Evolutionary conservation across 2,329 filamentous ascomycete genomes (phyloP).

Genomic region (Fusarium temperatum): DNA sequence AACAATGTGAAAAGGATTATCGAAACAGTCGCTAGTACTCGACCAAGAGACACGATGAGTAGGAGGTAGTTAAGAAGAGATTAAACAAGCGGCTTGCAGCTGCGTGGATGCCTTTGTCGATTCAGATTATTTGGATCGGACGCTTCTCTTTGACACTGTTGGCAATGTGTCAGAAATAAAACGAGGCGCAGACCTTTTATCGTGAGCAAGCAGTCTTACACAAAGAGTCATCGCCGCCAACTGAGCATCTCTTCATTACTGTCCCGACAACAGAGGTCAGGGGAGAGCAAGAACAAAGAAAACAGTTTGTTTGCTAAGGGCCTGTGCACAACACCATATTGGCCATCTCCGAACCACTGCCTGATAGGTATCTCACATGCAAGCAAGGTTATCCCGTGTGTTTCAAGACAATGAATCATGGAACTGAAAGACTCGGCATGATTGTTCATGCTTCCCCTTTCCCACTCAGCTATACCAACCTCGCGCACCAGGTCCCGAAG

Average conservation of each 20-base stretch:
- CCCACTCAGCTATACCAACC: slow-evolving; percentile 71
- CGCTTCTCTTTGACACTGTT: slow-evolving; percentile 8
- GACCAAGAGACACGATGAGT: not conserved
- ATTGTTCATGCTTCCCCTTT: not conserved
- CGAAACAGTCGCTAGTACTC: not conserved
- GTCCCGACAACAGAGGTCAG: not conserved
- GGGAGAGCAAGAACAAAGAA: slow-evolving; percentile 22
- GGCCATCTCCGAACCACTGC: slow-evolving; percentile 4
- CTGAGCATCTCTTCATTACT: not conserved
- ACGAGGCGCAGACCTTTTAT: not conserved
- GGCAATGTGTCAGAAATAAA: slow-evolving; percentile 19
- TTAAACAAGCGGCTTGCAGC: not conserved
- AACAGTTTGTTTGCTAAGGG: not conserved
- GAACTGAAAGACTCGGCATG: not conserved
- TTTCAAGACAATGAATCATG: slow-evolving; percentile 13
- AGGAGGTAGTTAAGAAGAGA: slow-evolving; percentile 7
- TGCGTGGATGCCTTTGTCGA: slow-evolving; percentile 19
- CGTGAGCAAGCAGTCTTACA: not conserved
- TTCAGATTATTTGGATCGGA: slow-evolving; percentile 3
- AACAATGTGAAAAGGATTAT: not conserved
- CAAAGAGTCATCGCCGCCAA: slow-evolving; percentile 7
- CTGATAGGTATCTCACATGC: not conserved
- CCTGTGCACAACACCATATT: slow-evolving; percentile 10
- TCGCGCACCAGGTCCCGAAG: slow-evolving; percentile 61
- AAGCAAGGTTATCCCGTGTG: not conserved